Evolutionary conservation across 1,284 basidiomycete genomes (phyloP), one percentile per base, ranked within the genome.

Genomic region (Rhodotorula sp.): DNA sequence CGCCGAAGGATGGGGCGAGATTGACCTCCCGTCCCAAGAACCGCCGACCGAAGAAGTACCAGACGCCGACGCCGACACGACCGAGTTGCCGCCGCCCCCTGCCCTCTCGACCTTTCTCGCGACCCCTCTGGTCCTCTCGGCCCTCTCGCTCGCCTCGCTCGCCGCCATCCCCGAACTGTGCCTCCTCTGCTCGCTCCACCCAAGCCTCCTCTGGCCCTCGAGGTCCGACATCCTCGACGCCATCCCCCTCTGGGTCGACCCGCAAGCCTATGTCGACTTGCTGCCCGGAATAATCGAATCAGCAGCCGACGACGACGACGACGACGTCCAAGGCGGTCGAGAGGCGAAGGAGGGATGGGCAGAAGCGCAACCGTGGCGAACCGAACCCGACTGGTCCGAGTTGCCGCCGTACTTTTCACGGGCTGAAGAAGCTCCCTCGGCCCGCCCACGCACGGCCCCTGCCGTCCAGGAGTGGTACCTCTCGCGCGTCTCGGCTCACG

Each of bases 381-480:
- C 45, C 3, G 37, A n/a, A 33, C 33, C 14, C 22, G 68, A 70
- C 37, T 70, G 70, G 74, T 63, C 56, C 63, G 72, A 72, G 46
- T n/a, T 20, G 20, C 7, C 29, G 14, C 17, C 46, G 53, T 54
- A 29, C 29, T 14, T n/a, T n/a, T 14, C 26, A 7, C 37, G 14
- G 37, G 10, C 37, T 12, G 10, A 42, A 42, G 26, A 29, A 30
- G 8, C 65, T 7, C 49, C 37, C 3, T 44, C 30, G 37, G 42
- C 45, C 44, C n/a, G 24, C 15, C 70, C 62, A 1, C 66, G 81
- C 18, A 33, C 79, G 4, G 72, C 78, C 1, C 72, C 76, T 17
- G 85, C 87, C 46, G 82, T 95, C 2, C 82, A 86, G 8, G 70
- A 79, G 24, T 97, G 92, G 93, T 96, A 95, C 82, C 84, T 82